These are phyloP conservation scores for Babesia ovata DNA, from an alignment of 169 alveolate genomes.

Conservation along the genomic window DNA sequence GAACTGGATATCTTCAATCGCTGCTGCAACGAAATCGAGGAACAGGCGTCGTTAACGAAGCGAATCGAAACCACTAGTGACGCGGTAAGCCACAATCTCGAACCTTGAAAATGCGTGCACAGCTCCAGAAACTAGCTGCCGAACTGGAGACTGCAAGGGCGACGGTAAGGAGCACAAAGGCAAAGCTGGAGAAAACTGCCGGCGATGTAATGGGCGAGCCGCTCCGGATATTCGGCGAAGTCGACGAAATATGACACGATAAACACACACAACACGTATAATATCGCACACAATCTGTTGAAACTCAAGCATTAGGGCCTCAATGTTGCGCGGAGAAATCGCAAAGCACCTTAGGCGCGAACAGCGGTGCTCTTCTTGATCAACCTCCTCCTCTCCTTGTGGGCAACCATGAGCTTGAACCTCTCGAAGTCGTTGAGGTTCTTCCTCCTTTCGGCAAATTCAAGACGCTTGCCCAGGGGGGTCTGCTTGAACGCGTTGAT, in stretches of 20 bases:
- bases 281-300: neutral
- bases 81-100: neutral
- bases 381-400: conserved; percentile 70
- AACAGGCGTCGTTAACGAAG: conserved; percentile 19
- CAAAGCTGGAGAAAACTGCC: conserved; percentile 46
- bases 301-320: neutral
- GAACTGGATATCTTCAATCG: conserved; percentile 55
- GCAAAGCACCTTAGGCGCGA: conserved; percentile 29
- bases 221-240: conserved; percentile 61
- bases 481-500: conserved; percentile 80
- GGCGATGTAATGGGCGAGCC: conserved; percentile 19
- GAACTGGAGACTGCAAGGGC: conserved; percentile 48
- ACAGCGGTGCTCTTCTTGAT: conserved; percentile 56
- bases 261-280: neutral
- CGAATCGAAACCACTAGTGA: conserved; percentile 44
- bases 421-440: conserved; percentile 87
- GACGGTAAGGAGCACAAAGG: conserved; percentile 18
- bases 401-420: conserved; percentile 81
- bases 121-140: conserved; percentile 16
- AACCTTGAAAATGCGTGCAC: neutral
- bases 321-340: neutral
- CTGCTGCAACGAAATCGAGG: conserved; percentile 36
- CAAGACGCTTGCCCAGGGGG: conserved; percentile 82
- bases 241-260: conserved; percentile 44
- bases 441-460: conserved; percentile 72